Conservation (phyloP, 768 basidiomycete species). For the Auricularia sp. region DNA sequence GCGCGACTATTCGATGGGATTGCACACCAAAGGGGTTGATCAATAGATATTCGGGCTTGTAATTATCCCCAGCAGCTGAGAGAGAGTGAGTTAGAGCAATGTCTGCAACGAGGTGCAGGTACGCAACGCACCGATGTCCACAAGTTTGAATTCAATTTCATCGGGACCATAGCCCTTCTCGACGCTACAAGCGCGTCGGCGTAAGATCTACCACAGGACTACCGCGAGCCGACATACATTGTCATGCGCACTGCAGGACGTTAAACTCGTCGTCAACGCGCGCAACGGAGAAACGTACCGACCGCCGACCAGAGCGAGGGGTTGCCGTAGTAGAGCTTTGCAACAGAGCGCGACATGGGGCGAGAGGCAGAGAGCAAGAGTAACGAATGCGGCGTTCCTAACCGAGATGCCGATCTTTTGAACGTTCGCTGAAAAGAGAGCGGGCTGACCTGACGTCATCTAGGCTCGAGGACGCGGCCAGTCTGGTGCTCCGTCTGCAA, state of each 20-base stretch:
- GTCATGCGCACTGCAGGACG: not conserved
- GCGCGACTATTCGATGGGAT: not conserved
- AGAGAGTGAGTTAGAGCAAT: not conserved
- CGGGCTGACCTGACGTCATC: too few relatives aligned
- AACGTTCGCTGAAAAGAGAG: too few relatives aligned
- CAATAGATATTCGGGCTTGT: slow-evolving; percentile 61
- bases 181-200: slow-evolving; percentile 21
- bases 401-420: too few relatives aligned
- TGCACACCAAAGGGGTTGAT: slow-evolving; percentile 63
- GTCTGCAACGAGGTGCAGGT: not conserved
- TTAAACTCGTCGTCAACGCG: not conserved
- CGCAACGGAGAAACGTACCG: slow-evolving; percentile 30
- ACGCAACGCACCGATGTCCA: slow-evolving; percentile 45
- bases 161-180: slow-evolving; percentile 82
- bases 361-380: not conserved
- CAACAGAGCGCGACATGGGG: not conserved
- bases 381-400: too few relatives aligned
- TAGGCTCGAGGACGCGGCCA: too few relatives aligned
- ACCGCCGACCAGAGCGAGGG: slow-evolving; percentile 55
- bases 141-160: slow-evolving; percentile 60
- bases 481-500: too few relatives aligned
- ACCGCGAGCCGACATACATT: not conserved
- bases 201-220: not conserved
- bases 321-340: slow-evolving; percentile 51
- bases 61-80: slow-evolving; percentile 71